Evolutionary conservation across 2,329 filamentous ascomycete species (phyloP).

Genomic region (Penicillium sp.): DNA sequence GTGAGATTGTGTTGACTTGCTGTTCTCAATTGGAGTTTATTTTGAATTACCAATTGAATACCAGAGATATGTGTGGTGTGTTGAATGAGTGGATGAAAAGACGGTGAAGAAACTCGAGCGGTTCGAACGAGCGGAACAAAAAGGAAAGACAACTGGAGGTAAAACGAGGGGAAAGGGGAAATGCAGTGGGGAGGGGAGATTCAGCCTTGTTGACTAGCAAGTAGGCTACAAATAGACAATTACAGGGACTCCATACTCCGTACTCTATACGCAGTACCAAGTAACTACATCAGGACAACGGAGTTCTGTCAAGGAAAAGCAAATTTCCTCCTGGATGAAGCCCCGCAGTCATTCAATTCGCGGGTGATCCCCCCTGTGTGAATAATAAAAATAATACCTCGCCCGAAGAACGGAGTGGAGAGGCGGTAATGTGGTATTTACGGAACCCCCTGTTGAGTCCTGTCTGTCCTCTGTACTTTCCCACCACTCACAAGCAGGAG

Average conservation of each 20-base stretch:
- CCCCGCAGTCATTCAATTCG: background rate
- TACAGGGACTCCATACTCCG: too few species aligned
- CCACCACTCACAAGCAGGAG: background rate
- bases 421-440: background rate
- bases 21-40: background rate
- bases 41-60: background rate
- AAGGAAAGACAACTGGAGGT: background rate
- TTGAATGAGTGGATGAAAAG: background rate
- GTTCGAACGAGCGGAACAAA: background rate
- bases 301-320: background rate
- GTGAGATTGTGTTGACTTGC: background rate
- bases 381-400: background rate
- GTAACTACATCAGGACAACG: too few species aligned
- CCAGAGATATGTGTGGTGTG: background rate
- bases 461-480: background rate
- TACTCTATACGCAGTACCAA: too few species aligned
- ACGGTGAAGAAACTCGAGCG: background rate
- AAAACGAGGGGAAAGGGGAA: background rate
- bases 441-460: background rate
- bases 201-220: conserved; percentile 1
- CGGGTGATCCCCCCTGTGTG: background rate
- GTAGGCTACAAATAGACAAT: background rate
- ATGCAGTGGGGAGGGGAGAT: background rate
- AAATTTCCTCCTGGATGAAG: background rate
- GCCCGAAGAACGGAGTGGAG: background rate